phyloP scores from a whole-genome alignment of 2,329 filamentous ascomycete species.

The Aspergillus persii region DNA sequence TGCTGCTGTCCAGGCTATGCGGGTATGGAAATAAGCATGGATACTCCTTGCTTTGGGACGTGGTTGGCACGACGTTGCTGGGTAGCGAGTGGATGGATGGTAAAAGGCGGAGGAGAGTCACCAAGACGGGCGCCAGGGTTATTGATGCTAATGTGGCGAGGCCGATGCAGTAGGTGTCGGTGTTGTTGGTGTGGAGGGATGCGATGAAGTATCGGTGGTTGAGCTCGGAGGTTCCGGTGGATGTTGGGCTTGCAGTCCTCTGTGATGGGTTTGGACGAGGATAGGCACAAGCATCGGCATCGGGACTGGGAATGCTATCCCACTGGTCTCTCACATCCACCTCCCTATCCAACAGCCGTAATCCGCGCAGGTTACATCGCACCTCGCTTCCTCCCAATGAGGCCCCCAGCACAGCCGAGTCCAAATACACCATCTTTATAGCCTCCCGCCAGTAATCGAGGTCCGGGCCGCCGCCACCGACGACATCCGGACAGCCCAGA shows the following conservation, averaged over 20 bases:
- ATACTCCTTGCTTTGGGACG: background rate
- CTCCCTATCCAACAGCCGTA: constrained; percentile 8
- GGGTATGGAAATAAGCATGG: background rate
- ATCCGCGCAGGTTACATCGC: constrained; percentile 11
- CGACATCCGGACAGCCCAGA: constrained; percentile 13
- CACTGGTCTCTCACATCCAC: background rate
- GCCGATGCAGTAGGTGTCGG: constrained; percentile 19
- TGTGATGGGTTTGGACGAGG: background rate
- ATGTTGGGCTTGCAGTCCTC: background rate
- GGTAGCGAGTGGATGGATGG: constrained; percentile 7
- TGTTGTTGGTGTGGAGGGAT: constrained; percentile 11
- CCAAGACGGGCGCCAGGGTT: background rate
- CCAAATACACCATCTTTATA: constrained; percentile 18
- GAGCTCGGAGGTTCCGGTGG: background rate
- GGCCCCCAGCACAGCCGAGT: constrained; percentile 19
- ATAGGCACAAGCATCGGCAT: too few species aligned
- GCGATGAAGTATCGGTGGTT: constrained; percentile 14
- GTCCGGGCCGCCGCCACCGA: background rate
- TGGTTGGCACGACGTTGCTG: background rate
- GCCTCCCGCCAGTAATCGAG: constrained; percentile 20
- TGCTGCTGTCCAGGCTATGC: background rate
- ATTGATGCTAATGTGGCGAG: constrained; percentile 2
- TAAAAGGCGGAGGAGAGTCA: constrained; percentile 10
- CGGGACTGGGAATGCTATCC: too few species aligned
- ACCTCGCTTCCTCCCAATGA: constrained; percentile 9